These are phyloP conservation scores for Saccharomycopsis guyanensis DNA, from an alignment of 805 yeast species.

Conservation along the genomic window DNA sequence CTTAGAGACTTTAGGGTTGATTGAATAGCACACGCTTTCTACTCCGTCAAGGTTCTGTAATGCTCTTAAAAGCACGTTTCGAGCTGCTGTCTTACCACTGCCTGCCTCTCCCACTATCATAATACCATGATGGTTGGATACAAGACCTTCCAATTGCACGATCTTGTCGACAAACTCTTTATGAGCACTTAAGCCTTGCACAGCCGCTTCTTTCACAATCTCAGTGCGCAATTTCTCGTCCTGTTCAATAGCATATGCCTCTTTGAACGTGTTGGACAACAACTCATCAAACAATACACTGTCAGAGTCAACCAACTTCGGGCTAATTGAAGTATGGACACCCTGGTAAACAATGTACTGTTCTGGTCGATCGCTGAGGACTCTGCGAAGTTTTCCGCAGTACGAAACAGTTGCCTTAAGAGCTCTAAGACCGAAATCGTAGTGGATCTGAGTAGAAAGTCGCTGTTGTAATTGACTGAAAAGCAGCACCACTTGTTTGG, in stretches of 20 bases:
- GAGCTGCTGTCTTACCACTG: conserved; percentile 58
- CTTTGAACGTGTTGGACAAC: conserved; percentile 26
- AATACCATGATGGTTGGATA: conserved; percentile 61
- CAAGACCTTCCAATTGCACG: conserved; percentile 55
- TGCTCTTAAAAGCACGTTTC: conserved; percentile 42
- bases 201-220: conserved; percentile 27
- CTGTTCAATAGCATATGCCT: conserved; percentile 22
- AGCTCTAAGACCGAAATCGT: conserved; percentile 86
- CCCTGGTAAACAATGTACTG: conserved; percentile 36
- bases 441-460: conserved; percentile 57
- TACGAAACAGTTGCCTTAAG: conserved; percentile 57
- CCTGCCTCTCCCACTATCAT: conserved; percentile 77
- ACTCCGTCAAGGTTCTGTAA: conserved; percentile 29
- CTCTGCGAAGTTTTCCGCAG: conserved; percentile 44
- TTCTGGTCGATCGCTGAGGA: conserved; percentile 13
- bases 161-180: conserved; percentile 46
- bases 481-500: conserved; percentile 46
- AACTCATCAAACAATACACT: conserved; percentile 30
- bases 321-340: conserved; percentile 54
- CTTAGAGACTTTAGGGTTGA: conserved; percentile 77
- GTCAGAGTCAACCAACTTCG: conserved; percentile 57
- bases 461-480: conserved; percentile 37
- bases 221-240: conserved; percentile 26
- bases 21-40: conserved; percentile 35
- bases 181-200: conserved; percentile 29